Evolutionary conservation across 768 basidiomycete species (phyloP).

Genomic region (Mycena amicta): DNA sequence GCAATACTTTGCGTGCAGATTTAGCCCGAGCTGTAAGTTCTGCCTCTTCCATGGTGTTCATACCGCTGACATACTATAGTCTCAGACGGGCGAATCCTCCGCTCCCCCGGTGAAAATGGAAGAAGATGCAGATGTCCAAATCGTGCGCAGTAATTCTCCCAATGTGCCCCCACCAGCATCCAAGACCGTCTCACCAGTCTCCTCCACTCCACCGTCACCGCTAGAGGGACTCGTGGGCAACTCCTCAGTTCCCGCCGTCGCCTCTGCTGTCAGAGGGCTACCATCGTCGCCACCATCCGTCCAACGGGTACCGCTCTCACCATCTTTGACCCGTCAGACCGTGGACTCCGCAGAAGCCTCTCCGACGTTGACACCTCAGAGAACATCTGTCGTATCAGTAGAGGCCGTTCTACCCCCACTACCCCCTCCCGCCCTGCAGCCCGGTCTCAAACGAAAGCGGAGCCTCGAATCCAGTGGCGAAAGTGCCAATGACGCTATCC

Average conservation of each 20-base stretch:
- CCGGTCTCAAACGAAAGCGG: constrained; percentile 2
- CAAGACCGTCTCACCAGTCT: background rate
- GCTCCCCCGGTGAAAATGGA: background rate
- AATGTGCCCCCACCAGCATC: background rate
- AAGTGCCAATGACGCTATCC: too few relatives aligned
- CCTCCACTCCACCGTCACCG: background rate
- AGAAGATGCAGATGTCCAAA: background rate
- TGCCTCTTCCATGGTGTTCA: background rate
- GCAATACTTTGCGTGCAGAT: background rate
- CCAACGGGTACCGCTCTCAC: too few relatives aligned
- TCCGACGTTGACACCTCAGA: too few relatives aligned
- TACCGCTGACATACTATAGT: background rate
- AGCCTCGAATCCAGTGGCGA: background rate
- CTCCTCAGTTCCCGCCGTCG: background rate
- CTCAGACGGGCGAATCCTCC: too few relatives aligned
- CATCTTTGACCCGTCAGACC: too few relatives aligned
- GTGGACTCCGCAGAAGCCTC: too few relatives aligned
- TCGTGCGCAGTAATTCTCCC: background rate
- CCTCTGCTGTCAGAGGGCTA: too few relatives aligned
- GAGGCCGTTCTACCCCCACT: background rate
- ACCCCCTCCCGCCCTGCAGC: background rate
- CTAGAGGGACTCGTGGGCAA: background rate
- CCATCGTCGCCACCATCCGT: too few relatives aligned
- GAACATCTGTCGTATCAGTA: too few relatives aligned
- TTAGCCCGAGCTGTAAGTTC: too few relatives aligned